Evolutionary conservation across 148 eudicot genomes (phyloP), one percentile per base, ranked within the genome.

Genomic region (Diospyros lotus): DNA sequence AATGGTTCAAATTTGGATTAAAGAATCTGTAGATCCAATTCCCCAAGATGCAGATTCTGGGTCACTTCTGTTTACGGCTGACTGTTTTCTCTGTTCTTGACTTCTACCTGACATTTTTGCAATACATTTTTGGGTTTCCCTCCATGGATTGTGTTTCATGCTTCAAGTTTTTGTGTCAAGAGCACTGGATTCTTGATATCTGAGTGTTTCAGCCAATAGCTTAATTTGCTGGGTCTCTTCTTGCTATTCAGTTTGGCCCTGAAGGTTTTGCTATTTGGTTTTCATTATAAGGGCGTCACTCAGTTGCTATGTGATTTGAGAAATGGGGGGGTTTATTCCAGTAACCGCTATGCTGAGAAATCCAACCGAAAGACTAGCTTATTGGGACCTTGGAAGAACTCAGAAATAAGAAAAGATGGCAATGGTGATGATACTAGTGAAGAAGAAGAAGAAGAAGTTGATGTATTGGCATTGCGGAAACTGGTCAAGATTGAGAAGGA

Each of bases 401-500:
- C 72, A 65, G 75, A 46, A 1, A 58, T 52, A 45, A 64, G 54
- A 63, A 73, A 53, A 28, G 58, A 50, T n/a, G 78, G 66, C 42
- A 79, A 74, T 9, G 80, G 65, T 18, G 79, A 28, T 46, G 77
- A 71, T 50, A 78, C 56, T 64, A 82, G 72, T 42, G 74, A 58
- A 46, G 75, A 74, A 66, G 96, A 78, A 73, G 97, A 89, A 70
- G 78, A 80, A 18, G 90, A 79, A 73, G 80, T 81, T 59, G 89
- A 88, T 66, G 85, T 85, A 53, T 68, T 82, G 82, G 18, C 75
- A n/a, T 72, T 94, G 79, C 86, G 96, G 50, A 84, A 86, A 61
- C 58, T 94, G 89, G 83, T 90, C 42, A 90, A 87, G 78, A 75
- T 58, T 18, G 88, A 92, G 77, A 88, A 84, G 73, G 50, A 52